Evolutionary conservation across 2,329 filamentous ascomycete genomes (phyloP).

Genomic region (Purpureocillium takamizusanense): DNA sequence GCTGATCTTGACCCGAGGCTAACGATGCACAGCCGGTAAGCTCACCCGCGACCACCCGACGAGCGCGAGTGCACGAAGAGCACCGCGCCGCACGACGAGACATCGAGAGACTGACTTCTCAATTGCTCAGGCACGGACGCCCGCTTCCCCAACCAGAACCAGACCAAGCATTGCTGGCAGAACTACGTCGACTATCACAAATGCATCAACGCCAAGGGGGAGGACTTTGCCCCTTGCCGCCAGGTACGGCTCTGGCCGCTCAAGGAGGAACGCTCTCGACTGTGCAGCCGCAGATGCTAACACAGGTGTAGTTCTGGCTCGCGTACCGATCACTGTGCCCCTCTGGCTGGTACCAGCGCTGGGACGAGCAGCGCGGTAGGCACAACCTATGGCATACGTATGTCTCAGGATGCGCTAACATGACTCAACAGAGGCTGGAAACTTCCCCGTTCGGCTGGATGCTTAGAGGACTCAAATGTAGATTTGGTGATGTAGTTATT

Average conservation of each 20-base stretch:
- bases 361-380: slow-evolving; percentile 95
- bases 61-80: slow-evolving; percentile 12
- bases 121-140: slow-evolving; percentile 76
- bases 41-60: slow-evolving; percentile 10
- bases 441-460: slow-evolving; percentile 59
- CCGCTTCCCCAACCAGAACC: slow-evolving; percentile 97
- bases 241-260: slow-evolving; percentile 53
- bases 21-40: slow-evolving; percentile 38
- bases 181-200: slow-evolving; percentile 99
- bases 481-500: slow-evolving; percentile 10
- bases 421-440: slow-evolving; percentile 49
- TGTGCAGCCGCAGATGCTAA: slow-evolving; percentile 9
- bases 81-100: slow-evolving; percentile 10
- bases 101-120: slow-evolving; percentile 6
- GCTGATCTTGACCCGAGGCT: slow-evolving; percentile 29
- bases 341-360: slow-evolving; percentile 84
- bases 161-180: slow-evolving; percentile 99
- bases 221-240: slow-evolving; percentile 94
- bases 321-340: slow-evolving; percentile 98
- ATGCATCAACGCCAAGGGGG: slow-evolving; percentile 96
- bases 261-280: neutral
- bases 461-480: slow-evolving; percentile 30
- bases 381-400: slow-evolving; percentile 10
- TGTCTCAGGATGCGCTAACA: slow-evolving; percentile 12
- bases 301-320: slow-evolving; percentile 68